Percentiles rank a stretch among this genome's conserved stretches.
These are phyloP conservation scores for Picochlorum costavermella DNA, from an alignment of 139 green algal genomes.

Conservation along the genomic window DNA sequence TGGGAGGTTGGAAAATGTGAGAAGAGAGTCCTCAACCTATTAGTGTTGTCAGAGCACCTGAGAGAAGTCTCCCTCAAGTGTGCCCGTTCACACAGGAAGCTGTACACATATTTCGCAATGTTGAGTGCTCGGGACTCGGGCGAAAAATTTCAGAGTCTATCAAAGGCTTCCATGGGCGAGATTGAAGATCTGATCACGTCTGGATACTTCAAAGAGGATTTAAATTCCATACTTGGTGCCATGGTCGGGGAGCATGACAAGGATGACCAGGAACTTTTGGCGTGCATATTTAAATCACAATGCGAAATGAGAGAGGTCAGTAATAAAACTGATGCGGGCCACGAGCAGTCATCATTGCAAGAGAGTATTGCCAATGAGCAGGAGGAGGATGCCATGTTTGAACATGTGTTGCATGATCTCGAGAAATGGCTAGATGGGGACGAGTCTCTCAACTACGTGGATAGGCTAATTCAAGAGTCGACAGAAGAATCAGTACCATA, in stretches of 20 bases:
- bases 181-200: background rate
- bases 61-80: constrained; percentile 20
- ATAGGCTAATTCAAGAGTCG: too few species aligned
- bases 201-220: background rate
- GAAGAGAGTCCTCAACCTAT: constrained; percentile 12
- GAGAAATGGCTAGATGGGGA: too few species aligned
- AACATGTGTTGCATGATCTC: background rate
- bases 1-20: constrained; percentile 34
- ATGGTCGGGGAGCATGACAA: constrained; percentile 1
- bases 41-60: constrained; percentile 45
- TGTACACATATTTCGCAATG: constrained; percentile 62
- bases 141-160: constrained; percentile 1
- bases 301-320: background rate
- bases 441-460: too few species aligned
- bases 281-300: background rate
- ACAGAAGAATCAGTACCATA: background rate
- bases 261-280: constrained; percentile 3
- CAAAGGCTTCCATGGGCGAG: background rate
- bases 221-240: background rate
- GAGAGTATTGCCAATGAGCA: background rate
- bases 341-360: background rate
- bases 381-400: too few species aligned
- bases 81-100: constrained; percentile 39
- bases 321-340: too few species aligned
- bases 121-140: constrained; percentile 29